Evolutionary conservation across 805 yeast species (phyloP).

Genomic region (Myxozyma vanderwaltii): DNA sequence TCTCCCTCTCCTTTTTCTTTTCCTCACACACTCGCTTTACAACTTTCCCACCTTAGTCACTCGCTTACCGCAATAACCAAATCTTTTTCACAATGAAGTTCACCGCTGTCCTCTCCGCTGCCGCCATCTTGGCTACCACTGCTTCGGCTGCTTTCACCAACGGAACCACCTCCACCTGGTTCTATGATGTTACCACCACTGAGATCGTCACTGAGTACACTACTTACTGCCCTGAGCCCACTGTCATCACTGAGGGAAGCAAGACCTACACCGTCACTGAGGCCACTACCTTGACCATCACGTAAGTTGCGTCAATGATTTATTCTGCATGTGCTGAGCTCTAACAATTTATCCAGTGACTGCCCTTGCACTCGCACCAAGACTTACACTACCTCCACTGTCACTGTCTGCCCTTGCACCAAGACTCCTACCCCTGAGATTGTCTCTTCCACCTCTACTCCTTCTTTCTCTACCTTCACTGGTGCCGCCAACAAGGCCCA

Average conservation of each 20-base stretch:
- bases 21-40: slow-evolving; percentile 11
- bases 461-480: slow-evolving; percentile 35
- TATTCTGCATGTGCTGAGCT: too few species aligned
- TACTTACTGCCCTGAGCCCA: slow-evolving; percentile 82
- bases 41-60: slow-evolving; percentile 10
- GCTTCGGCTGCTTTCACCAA: slow-evolving; percentile 36
- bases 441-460: slow-evolving; percentile 28
- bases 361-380: slow-evolving; percentile 75
- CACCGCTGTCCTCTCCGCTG: slow-evolving; percentile 32
- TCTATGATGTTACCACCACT: slow-evolving; percentile 48
- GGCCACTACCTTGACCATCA: slow-evolving; percentile 81
- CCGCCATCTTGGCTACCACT: slow-evolving; percentile 31
- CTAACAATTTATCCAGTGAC: slow-evolving; percentile 50
- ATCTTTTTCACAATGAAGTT: slow-evolving; percentile 32
- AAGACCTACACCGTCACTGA: slow-evolving; percentile 72
- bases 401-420: slow-evolving; percentile 41
- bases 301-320: slow-evolving; percentile 43
- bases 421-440: slow-evolving; percentile 38
- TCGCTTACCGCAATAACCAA: slow-evolving; percentile 10
- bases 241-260: slow-evolving; percentile 65
- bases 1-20: not conserved
- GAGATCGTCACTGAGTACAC: slow-evolving; percentile 70
- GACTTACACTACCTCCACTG: slow-evolving; percentile 39
- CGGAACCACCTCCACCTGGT: slow-evolving; percentile 50
- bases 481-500: slow-evolving; percentile 39